Base-by-base conservation (phyloP, 177 flowering plant species). In the Tripterygium wilfordii region DNA sequence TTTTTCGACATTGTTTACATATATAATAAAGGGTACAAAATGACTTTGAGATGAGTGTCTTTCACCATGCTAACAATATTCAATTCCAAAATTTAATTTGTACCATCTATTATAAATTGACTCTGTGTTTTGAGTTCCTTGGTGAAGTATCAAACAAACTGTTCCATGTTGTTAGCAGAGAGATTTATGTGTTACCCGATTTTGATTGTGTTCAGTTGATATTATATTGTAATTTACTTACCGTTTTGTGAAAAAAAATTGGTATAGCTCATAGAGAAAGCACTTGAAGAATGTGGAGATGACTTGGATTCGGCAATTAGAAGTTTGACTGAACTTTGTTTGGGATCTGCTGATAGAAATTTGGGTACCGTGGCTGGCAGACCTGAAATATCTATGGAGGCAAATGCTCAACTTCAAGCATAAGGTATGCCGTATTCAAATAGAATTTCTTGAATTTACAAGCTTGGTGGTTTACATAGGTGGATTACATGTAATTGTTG, bases 291-390 rank as follows among this genome's bases (percentile, higher is more conserved):
- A 62, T 72, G 79, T 51, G 87, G 90, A 17, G 67, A 68, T 71
- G 88, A 85, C 66, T 38, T 88, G 66, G 91, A 88, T 62, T 74
- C 70, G 13, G 80, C 96, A 17, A 79, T 88, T 47, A 81, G 67
- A 61, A 74, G 91, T 25, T 60, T 88, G 69, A 67, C 71, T 52
- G 82, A 81, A 45, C 85, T 88, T 17, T 70, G 79, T 3, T 56
- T 88, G 35, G 83, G 83, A 42, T 68, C 78, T 50, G 60, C 46
- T 31, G 74, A 69, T n/a, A 48, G 44, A 15, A 61, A 40, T 41
- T 27, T 47, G 28, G 59, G 25, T 4, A 40, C 68, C 61, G 41
- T 36, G 47, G 60, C 24, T 15, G 42, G 38, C 30, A 55, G 38
- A 12, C 36, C 62, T 33, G 49, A 53, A 51, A 53, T 21, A 4